These are phyloP conservation scores for Leccinum ochraceum DNA, from an alignment of 768 basidiomycete species.

Conservation along the genomic window DNA sequence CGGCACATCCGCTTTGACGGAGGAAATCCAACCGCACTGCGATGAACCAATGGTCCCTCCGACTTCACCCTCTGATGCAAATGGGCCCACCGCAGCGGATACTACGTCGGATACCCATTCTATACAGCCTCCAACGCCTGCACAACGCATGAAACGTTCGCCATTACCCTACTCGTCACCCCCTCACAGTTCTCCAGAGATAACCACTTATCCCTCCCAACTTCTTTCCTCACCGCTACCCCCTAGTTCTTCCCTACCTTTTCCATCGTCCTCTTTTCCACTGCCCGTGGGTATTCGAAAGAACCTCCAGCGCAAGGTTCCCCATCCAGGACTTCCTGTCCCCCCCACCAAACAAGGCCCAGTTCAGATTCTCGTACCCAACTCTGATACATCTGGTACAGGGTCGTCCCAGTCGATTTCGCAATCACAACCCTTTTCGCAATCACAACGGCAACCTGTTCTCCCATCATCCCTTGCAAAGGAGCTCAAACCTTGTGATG, in stretches of 20 bases:
- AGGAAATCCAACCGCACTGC: not conserved
- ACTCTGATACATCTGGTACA: conserved; percentile 52
- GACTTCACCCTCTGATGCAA: conserved; percentile 10
- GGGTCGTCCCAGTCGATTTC: conserved; percentile 36
- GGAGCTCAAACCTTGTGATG: conserved; percentile 21
- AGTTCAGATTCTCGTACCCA: conserved; percentile 52
- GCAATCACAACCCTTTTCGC: conserved; percentile 27
- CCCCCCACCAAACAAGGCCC: conserved; percentile 36
- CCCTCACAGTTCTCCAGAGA: conserved; percentile 12
- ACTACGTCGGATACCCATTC: conserved; percentile 14
- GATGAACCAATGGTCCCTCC: conserved; percentile 6
- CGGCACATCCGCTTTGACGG: not conserved
- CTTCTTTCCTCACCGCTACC: conserved; percentile 16
- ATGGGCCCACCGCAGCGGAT: conserved; percentile 12
- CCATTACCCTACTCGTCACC: conserved; percentile 7
- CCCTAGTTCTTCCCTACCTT: conserved; percentile 15
- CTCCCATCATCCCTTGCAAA: conserved; percentile 22
- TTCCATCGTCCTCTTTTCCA: conserved; percentile 9
- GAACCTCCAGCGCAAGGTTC: conserved; percentile 46
- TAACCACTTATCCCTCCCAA: conserved; percentile 3
- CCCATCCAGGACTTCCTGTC: conserved; percentile 39
- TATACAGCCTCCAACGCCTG: conserved; percentile 31
- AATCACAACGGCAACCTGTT: conserved; percentile 33
- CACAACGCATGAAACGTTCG: conserved; percentile 23
- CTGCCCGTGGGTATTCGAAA: conserved; percentile 18